These are phyloP conservation scores for Rhodosporidiobolus sp. DNA, from an alignment of 768 basidiomycete species.

Conservation along the genomic window DNA sequence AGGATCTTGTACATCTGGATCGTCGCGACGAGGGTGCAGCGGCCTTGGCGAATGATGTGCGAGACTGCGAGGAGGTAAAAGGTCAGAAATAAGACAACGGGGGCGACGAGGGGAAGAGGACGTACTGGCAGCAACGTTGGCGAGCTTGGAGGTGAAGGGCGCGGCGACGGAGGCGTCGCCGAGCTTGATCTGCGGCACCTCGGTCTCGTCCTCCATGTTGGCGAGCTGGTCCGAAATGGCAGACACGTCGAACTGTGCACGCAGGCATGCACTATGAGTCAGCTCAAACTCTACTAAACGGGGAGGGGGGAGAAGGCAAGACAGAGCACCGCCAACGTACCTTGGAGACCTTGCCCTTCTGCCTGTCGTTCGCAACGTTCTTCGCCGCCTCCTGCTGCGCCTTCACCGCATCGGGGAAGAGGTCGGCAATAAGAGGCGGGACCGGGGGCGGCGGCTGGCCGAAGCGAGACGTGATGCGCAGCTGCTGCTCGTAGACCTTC, in stretches of 20 bases:
- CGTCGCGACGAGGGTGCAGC: conserved; percentile 96
- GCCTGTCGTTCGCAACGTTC: conserved; percentile 63
- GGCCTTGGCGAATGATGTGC: conserved; percentile 96
- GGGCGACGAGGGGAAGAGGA: conserved; percentile 32
- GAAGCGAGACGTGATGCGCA: conserved; percentile 83
- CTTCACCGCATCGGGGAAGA: conserved; percentile 84
- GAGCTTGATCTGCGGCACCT: conserved; percentile 95
- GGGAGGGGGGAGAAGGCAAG: conserved; percentile 12
- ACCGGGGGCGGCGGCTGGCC: conserved; percentile 91
- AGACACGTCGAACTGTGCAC: conserved; percentile 65
- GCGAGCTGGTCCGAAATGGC: conserved; percentile 79
- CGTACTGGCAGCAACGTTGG: conserved; percentile 94
- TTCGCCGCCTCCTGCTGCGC: conserved; percentile 78
- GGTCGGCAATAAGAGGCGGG: conserved; percentile 76
- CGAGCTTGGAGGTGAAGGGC: conserved; percentile 95
- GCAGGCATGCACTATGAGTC: conserved; percentile 30
- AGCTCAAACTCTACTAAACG: no score
- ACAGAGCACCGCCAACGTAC: conserved; percentile 52
- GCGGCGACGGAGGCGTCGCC: conserved; percentile 99
- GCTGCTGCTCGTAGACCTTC: conserved; percentile 94
- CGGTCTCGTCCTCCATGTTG: conserved; percentile 86
- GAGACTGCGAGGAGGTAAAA: conserved; percentile 60
- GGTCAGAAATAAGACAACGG: background rate
- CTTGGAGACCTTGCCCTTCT: conserved; percentile 87
- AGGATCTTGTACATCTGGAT: conserved; percentile 99